Conservation (phyloP, 805 yeast genomes). For the Torulaspora microellipsoides region DNA sequence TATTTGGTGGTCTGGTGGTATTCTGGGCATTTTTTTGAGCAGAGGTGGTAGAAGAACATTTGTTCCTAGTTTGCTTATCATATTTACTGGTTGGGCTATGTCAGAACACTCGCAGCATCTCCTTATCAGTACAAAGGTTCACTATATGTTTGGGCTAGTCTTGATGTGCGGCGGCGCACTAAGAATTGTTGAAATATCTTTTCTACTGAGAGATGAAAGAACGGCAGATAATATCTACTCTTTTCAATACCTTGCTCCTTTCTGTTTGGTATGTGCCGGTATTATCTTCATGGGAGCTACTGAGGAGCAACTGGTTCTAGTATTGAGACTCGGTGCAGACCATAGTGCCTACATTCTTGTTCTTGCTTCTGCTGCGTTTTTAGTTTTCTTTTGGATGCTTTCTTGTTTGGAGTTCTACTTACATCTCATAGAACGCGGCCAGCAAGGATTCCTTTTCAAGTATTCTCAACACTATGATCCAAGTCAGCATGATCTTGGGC, state of each 20-base stretch:
- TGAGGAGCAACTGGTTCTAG: slow-evolving; percentile 77
- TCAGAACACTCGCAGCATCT: slow-evolving; percentile 78
- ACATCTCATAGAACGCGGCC: slow-evolving; percentile 27
- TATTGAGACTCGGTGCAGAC: slow-evolving; percentile 72
- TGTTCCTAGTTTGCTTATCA: slow-evolving; percentile 75
- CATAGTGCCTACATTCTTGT: slow-evolving; percentile 78
- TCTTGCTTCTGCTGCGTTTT: slow-evolving; percentile 65
- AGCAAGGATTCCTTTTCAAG: slow-evolving; percentile 14
- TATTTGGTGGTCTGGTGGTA: slow-evolving; percentile 93
- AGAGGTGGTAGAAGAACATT: slow-evolving; percentile 64
- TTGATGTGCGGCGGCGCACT: slow-evolving; percentile 73
- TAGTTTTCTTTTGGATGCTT: slow-evolving; percentile 63
- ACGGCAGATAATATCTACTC: slow-evolving; percentile 48
- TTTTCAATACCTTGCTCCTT: slow-evolving; percentile 85
- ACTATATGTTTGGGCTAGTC: slow-evolving; percentile 76
- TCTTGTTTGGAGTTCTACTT: slow-evolving; percentile 57
- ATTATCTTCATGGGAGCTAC: slow-evolving; percentile 86
- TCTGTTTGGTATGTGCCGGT: slow-evolving; percentile 74
- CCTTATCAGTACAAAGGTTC: slow-evolving; percentile 78
- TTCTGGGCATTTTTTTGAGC: slow-evolving; percentile 74
- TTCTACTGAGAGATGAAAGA: slow-evolving; percentile 63
- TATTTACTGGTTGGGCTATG: slow-evolving; percentile 94
- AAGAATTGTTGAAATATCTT: slow-evolving; percentile 74
- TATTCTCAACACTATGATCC: slow-evolving; percentile 5
- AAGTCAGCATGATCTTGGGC: slow-evolving; percentile 3